A percentile compares a stretch with the other conserved stretches of the same genome.
These are phyloP conservation scores for Cymbidium sinense DNA, from an alignment of 106 monocot genomes.

Conservation along the genomic window DNA sequence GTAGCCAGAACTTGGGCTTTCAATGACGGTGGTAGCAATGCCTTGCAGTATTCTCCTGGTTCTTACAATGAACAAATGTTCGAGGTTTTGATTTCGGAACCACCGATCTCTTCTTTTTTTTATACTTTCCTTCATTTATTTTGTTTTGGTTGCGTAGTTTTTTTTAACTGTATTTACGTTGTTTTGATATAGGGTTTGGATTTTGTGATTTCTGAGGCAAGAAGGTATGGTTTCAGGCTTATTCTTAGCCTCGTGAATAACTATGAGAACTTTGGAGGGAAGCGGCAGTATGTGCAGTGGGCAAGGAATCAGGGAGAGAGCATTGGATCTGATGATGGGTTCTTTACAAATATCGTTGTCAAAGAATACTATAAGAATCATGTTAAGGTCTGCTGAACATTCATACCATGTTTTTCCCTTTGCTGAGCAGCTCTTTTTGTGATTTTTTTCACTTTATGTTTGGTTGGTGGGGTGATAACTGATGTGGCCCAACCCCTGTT, in stretches of 20 bases:
- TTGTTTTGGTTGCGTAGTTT: constrained; percentile 4
- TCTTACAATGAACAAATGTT: constrained; percentile 76
- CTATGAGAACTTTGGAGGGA: constrained; percentile 65
- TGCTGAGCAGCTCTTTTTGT: too few relatives aligned
- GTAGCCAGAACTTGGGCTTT: constrained; percentile 79
- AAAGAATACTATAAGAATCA: constrained; percentile 53
- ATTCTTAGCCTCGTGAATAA: constrained; percentile 61
- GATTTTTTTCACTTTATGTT: too few relatives aligned
- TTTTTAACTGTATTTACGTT: background rate
- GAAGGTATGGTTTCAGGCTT: constrained; percentile 33
- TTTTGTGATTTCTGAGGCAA: constrained; percentile 60
- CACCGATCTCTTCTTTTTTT: background rate
- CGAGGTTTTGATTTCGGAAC: constrained; percentile 22
- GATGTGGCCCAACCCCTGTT: too few relatives aligned
- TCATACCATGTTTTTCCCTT: background rate
- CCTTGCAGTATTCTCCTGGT: constrained; percentile 68
- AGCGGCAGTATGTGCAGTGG: constrained; percentile 61
- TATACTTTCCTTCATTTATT: background rate
- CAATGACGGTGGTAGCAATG: constrained; percentile 49
- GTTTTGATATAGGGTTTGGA: constrained; percentile 39
- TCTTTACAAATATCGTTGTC: constrained; percentile 46
- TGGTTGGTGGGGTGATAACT: too few relatives aligned
- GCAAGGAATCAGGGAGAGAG: constrained; percentile 42
- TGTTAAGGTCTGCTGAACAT: constrained; percentile 30
- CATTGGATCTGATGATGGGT: constrained; percentile 50